Evolutionary conservation across 2,329 filamentous ascomycete genomes (phyloP).

Genomic region (Akanthomyces uredinophilus): DNA sequence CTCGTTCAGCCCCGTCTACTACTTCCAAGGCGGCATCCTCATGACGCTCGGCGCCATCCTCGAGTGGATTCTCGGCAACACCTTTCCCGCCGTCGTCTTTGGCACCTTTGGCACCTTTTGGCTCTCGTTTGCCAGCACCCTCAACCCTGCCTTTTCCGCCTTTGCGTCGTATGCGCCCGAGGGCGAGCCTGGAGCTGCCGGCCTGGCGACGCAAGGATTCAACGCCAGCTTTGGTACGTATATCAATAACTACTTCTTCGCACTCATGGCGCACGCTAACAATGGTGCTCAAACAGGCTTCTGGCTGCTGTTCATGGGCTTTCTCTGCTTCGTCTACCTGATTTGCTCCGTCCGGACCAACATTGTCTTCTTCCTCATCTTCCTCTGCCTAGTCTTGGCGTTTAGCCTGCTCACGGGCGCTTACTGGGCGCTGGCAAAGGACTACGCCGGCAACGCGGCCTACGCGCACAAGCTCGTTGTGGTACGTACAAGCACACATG

Average conservation of each 20-base stretch:
- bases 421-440: constrained; percentile 49
- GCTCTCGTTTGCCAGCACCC: constrained; percentile 9
- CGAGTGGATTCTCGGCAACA: constrained; percentile 14
- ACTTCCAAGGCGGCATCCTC: constrained; percentile 14
- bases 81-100: constrained; percentile 12
- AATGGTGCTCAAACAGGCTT: too few relatives aligned
- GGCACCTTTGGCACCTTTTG: constrained; percentile 13
- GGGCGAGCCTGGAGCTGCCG: not conserved
- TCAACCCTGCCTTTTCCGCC: constrained; percentile 5
- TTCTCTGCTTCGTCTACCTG: constrained; percentile 56
- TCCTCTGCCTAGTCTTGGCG: constrained; percentile 34
- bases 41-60: constrained; percentile 11
- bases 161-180: constrained; percentile 5
- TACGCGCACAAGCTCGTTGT: constrained; percentile 26
- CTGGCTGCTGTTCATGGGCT: constrained; percentile 56
- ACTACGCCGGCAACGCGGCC: constrained; percentile 26
- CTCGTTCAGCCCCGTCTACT: constrained; percentile 1
- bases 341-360: constrained; percentile 63
- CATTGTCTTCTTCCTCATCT: constrained; percentile 57
- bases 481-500: constrained; percentile 19
- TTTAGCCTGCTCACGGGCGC: constrained; percentile 53
- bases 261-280: too few relatives aligned
- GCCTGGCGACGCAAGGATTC: constrained; percentile 1
- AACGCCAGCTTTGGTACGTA: constrained; percentile 10
- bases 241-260: too few relatives aligned